phyloP scores from a whole-genome alignment of 352 stramenopile genomes.

The Phytophthora megakarya region DNA sequence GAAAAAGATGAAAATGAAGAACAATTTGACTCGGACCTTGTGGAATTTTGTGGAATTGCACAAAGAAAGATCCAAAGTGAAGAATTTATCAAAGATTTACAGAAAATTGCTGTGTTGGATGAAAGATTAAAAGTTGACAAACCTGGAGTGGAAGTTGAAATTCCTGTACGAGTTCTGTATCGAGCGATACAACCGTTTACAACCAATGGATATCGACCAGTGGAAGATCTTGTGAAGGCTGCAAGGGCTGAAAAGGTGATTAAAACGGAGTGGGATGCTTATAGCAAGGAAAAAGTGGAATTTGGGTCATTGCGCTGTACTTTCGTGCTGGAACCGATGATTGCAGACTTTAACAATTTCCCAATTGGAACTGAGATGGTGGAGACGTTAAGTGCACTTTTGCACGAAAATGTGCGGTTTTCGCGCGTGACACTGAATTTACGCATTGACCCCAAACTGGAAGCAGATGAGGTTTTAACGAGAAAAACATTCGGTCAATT shows the following conservation, averaged over 20 bases:
- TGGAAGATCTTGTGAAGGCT: background rate
- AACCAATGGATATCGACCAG: background rate
- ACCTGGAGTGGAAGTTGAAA: background rate
- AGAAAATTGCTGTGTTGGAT: slow-evolving; percentile 5
- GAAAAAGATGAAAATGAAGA: background rate
- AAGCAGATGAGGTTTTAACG: background rate
- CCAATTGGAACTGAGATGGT: background rate
- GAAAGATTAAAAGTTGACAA: background rate
- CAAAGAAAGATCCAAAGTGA: slow-evolving; percentile 2
- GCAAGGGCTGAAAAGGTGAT: background rate
- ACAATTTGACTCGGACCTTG: background rate
- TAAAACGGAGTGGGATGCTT: background rate
- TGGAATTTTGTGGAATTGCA: slow-evolving; percentile 2
- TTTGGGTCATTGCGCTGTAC: background rate
- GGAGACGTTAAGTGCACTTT: background rate
- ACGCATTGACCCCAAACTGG: background rate
- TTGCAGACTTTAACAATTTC: slow-evolving; percentile 8
- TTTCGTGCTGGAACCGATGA: slow-evolving; percentile 19
- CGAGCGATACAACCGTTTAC: slow-evolving; percentile 2
- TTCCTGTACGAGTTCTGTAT: slow-evolving; percentile 10
- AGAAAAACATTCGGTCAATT: slow-evolving; percentile 3
- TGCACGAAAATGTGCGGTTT: slow-evolving; percentile 5
- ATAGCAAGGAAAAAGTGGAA: background rate
- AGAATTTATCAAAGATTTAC: background rate
- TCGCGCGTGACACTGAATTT: slow-evolving; percentile 2